Evolutionary conservation across 2,329 filamentous ascomycete species (phyloP), one percentile per base, ranked within the genome.

Genomic region (Hymenotorrendiella dingleyae): DNA sequence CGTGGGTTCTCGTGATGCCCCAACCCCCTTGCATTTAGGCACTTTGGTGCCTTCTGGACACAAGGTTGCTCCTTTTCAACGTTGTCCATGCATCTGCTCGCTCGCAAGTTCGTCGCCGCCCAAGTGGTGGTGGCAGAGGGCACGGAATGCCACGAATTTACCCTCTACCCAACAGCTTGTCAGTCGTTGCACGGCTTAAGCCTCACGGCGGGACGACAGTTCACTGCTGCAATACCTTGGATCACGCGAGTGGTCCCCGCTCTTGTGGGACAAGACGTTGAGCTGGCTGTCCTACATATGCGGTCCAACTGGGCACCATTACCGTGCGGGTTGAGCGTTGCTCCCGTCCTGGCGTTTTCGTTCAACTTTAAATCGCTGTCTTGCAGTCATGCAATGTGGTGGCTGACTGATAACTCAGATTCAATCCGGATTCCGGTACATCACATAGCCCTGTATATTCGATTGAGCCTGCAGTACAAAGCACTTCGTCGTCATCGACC

Each of bases 361-460:
- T 50, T 47, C 36, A 58, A 54, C 51, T 51, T 57, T 54, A 55
- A 54, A 51, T 52, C n/a, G 53, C 45, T 51, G 53, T 58, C 48
- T 49, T 47, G 53, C 54, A 46, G 42, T 54, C 45, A 50, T 53
- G 44, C 41, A 50, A 36, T 48, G 40, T 39, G 35, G 53, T 56
- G 53, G 54, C 59, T 62, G 50, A 62, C 51, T 51, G 49, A 57
- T 54, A 50, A 40, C 38, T 56, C 50, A 62, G 60, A 54, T 62
- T 56, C 48, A 50, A 40, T 44, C 46, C 55, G 33, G 60, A 62
- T 33, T 46, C 57, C 44, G 58, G 56, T 49, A 57, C 50, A 34
- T 54, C 54, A 30, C 55, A 61, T 26, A 60, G 54, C 53, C 54
- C 60, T 55, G 56, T 59, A 39, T 62, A 61, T 48, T 58, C 57